Percentiles rank a stretch among this genome's conserved stretches.
Conservation (phyloP, 2,329 filamentous ascomycete species). For the Colletotrichum sp. region DNA sequence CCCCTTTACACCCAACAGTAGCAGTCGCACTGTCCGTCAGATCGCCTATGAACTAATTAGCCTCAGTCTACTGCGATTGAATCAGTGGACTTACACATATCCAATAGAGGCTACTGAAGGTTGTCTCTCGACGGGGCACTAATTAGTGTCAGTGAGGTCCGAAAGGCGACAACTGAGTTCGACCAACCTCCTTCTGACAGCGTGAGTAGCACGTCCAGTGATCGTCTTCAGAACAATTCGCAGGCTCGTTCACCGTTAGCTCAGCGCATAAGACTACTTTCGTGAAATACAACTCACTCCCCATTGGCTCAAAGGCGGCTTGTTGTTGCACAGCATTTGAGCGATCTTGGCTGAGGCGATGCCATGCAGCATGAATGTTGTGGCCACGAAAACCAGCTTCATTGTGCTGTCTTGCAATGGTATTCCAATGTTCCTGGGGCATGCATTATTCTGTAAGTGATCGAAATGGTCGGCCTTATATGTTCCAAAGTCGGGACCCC, state of each 20-base stretch:
- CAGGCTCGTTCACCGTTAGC: fast-evolving
- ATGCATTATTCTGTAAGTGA: fast-evolving
- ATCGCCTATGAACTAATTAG: neutral
- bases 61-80: neutral
- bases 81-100: neutral
- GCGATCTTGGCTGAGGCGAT: neutral
- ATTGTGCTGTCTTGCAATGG: neutral
- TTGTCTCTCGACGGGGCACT: neutral
- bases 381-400: neutral
- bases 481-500: neutral
- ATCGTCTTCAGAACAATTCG: neutral
- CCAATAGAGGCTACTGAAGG: neutral
- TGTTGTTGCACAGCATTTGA: neutral
- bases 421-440: neutral
- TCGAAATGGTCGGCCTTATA: neutral
- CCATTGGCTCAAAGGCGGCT: neutral
- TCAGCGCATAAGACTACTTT: neutral
- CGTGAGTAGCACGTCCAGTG: neutral
- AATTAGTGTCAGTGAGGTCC: fast-evolving
- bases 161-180: fast-evolving
- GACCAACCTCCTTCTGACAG: neutral
- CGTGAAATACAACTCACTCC: neutral
- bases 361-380: neutral
- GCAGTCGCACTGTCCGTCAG: neutral
- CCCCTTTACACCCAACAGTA: neutral